A percentile compares a stretch with the other conserved stretches of the same genome.
Conservation (phyloP, 768 basidiomycete genomes). For the Trametes coccinea region DNA sequence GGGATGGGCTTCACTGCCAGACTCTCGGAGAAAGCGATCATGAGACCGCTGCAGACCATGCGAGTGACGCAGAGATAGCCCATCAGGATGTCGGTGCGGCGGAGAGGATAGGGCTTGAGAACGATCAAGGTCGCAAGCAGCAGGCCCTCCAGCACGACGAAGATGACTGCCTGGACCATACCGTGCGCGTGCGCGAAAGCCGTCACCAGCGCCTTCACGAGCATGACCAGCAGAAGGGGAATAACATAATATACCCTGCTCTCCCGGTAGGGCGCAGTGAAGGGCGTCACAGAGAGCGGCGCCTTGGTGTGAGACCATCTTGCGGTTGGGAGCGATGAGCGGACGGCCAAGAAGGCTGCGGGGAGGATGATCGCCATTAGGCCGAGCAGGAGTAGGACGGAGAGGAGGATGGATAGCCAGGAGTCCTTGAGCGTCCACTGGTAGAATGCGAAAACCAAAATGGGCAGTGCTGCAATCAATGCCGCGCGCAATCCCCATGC, state of each 20-base stretch:
- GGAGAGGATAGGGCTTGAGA: slow-evolving; percentile 64
- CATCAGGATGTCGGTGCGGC: slow-evolving; percentile 69
- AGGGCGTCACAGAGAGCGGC: slow-evolving; percentile 47
- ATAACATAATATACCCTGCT: slow-evolving; percentile 70
- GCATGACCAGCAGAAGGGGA: slow-evolving; percentile 52
- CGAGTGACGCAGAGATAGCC: slow-evolving; percentile 68
- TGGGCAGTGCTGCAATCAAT: slow-evolving; percentile 65
- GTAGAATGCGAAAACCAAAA: slow-evolving; percentile 77
- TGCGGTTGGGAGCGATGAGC: slow-evolving; percentile 29
- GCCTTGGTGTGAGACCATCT: slow-evolving; percentile 8
- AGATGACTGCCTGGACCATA: slow-evolving; percentile 65
- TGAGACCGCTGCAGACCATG: slow-evolving; percentile 65
- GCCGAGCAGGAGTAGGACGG: slow-evolving; percentile 63
- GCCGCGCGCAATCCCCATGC: slow-evolving; percentile 70
- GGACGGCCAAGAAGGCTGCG: slow-evolving; percentile 50
- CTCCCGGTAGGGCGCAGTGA: slow-evolving; percentile 67
- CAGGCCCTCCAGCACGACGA: slow-evolving; percentile 67
- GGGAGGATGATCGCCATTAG: slow-evolving; percentile 49
- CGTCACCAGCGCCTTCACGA: slow-evolving; percentile 74
- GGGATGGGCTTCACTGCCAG: slow-evolving; percentile 72
- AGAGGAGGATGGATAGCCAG: slow-evolving; percentile 80
- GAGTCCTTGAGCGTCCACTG: slow-evolving; percentile 93
- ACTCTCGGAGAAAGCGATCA: slow-evolving; percentile 75
- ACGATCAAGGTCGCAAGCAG: slow-evolving; percentile 52
- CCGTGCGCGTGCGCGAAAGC: slow-evolving; percentile 62